phyloP scores from a whole-genome alignment of 176 grass and related monocot genomes.

The Eleusine indica region DNA sequence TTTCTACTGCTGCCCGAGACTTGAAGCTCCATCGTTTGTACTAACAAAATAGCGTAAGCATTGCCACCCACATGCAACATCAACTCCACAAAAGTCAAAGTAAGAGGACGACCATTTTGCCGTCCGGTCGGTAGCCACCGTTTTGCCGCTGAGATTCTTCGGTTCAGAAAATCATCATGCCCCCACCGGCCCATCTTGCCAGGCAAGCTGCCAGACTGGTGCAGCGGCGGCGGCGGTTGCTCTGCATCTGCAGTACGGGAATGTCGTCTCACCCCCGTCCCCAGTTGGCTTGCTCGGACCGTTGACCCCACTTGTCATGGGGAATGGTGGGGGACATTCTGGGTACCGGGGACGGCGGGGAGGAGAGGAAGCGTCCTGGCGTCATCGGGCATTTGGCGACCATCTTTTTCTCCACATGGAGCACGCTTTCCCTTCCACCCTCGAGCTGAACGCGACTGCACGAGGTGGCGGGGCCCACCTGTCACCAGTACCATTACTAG shows the following conservation, averaged over 20 bases:
- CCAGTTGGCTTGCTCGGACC: neutral
- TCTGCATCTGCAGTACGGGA: neutral
- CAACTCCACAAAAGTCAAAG: too few relatives aligned
- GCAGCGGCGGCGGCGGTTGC: neutral
- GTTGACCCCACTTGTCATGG: neutral
- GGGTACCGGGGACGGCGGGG: neutral
- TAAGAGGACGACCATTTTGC: too few relatives aligned
- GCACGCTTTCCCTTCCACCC: conserved; percentile 22
- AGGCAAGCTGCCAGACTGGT: neutral
- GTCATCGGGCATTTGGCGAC: neutral
- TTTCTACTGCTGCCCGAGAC: too few relatives aligned
- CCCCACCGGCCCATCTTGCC: neutral
- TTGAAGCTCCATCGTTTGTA: too few relatives aligned
- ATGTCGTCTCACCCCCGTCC: neutral
- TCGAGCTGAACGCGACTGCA: neutral
- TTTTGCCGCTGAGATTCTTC: neutral
- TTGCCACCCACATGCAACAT: too few relatives aligned
- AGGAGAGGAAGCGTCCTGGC: neutral
- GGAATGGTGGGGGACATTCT: neutral
- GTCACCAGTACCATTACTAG: neutral
- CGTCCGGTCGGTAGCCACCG: too few relatives aligned
- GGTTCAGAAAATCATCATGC: neutral
- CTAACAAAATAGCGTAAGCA: too few relatives aligned
- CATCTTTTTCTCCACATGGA: conserved; percentile 1
- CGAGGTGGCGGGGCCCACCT: neutral